Evolutionary conservation across 352 stramenopile genomes (phyloP), one percentile per base, ranked within the genome.

Genomic region (Thraustochytrium striatum): DNA sequence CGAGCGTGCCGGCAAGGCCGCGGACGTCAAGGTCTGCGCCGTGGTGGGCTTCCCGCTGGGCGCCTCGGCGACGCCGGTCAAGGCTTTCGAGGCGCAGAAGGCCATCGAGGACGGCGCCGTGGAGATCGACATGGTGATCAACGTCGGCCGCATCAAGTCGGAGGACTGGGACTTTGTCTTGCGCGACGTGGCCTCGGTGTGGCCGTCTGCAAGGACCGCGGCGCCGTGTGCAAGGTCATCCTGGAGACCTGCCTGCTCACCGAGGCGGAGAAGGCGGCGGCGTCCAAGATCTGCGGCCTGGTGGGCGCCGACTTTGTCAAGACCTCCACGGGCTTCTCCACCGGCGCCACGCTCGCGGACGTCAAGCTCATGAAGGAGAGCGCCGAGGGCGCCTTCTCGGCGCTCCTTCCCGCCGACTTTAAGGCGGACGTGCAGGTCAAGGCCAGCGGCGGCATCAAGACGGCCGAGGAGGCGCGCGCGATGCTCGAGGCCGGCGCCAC

Each of bases 71-170:
- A 82, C 87, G 0, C 84, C 85, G 5, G 85, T 86, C 72, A 93
- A 93, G 82, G 87, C 85, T 5, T 90, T 91, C 41, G 89, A 94
- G 69, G 85, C 89, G 9, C 78, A 88, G 59, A 82, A 87, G 55
- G 90, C 85, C 52, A 82, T 94, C 35, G 83, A 88, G 28, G 85
- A 86, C 5, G 89, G 89, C 39, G 89, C 89, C 32, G 87, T 92
- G 53, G 89, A 93, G 84, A 92, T 94, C 72, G 89, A 94, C 83
- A 93, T 93, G 89, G 89, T 94, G 30, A 88, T 94, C 78, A 89
- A 91, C 82, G 84, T 3, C 84, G 87, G 41, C 87, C 73, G 50
- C n/a, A 32, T 82, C 38, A 72, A 79, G 38, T 69, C 72, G 30
- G 58, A 35, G n/a, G 58, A 92, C 69, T 87, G 87, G 65, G 89